Evolutionary conservation across 371 early-diverging fungal species (phyloP), one percentile per base, ranked within the genome.

Genomic region (Syncephalastrum racemosum): DNA sequence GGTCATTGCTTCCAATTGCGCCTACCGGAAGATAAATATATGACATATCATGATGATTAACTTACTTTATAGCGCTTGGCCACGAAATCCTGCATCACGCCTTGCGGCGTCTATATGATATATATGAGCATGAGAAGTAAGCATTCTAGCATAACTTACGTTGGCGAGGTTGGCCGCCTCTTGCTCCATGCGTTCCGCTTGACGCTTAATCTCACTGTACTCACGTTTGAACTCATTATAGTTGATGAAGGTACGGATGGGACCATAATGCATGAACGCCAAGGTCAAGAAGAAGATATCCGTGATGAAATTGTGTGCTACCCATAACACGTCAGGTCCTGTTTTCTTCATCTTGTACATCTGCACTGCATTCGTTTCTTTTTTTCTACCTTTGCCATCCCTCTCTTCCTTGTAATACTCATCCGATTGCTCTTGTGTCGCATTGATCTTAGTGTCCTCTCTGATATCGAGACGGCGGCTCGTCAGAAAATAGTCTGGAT

Each of bases 211-310:
- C 42, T 94, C 91, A 13, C 77, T 70, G 14, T 90, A 70, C 39
- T 88, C 84, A 60, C 86, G 81, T 14, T 85, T 71, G 43, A 90
- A 75, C 5, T 81, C 78, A 54, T 80, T 77, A 40, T 86, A 94
- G 43, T 82, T 82, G 14, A 85, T 81, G 49, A 88, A 73, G 16
- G 81, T 82, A 46, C 88, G 81, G 40, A 94, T 71, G 4, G 90
- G 79, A 0, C 95, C 96, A 54, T 89, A 85, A 67, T 96, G 96
- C 59, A 90, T 76, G 15, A 85, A 80, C 1, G 81, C 71, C 15
- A 93, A 69, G 0, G 96, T 88, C 16, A 95, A 63, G 60, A 85
- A 92, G 64, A 97, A 97, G 10, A 88, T 70, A 48, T 97, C 94
- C 2, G 96, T 82, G 47, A 97, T 90, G 62, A 98, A 98, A 67